phyloP scores from a whole-genome alignment of 1,139 yeast species.

The Geotrichum cucujoidarum region DNA sequence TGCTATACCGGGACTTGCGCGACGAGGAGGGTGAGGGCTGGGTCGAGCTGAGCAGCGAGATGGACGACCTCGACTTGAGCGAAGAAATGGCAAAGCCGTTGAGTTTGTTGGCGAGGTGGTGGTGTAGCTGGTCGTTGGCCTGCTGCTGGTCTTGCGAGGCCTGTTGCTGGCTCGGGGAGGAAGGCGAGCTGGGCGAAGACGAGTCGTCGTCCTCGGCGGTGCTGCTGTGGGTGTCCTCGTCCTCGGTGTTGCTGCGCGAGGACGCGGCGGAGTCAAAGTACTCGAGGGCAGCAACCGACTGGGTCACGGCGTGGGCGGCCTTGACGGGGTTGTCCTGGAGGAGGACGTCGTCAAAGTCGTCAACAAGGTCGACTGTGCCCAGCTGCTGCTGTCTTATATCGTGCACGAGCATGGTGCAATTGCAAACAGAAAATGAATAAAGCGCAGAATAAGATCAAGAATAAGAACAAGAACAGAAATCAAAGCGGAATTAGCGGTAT shows the following conservation, averaged over 20 bases:
- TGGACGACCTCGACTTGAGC: slow-evolving; percentile 23
- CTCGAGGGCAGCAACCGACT: slow-evolving; percentile 16
- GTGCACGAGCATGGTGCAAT: neutral
- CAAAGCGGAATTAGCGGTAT: too few species aligned
- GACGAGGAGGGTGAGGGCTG: slow-evolving; percentile 13
- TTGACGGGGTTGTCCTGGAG: slow-evolving; percentile 15
- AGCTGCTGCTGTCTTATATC: neutral
- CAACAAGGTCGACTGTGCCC: slow-evolving; percentile 15
- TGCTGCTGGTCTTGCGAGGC: slow-evolving; percentile 12
- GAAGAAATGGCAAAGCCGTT: slow-evolving; percentile 25
- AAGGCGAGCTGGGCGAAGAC: slow-evolving; percentile 8
- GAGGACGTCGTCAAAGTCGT: slow-evolving; percentile 31
- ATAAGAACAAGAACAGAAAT: neutral
- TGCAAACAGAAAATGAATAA: too few species aligned
- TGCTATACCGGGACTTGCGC: neutral
- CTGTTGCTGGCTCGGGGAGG: neutral
- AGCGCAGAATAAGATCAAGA: neutral
- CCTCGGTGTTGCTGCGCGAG: slow-evolving; percentile 6
- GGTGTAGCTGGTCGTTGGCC: neutral
- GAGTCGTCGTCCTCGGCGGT: slow-evolving; percentile 12
- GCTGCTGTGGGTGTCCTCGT: too few species aligned
- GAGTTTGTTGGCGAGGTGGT: slow-evolving; percentile 21
- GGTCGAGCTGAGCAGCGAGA: slow-evolving; percentile 14
- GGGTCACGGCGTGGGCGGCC: slow-evolving; percentile 13
- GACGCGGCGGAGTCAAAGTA: slow-evolving; percentile 12